Evolutionary conservation across 2,329 filamentous ascomycete species (phyloP), one percentile per base, ranked within the genome.

Genomic region (Hymenoscyphus repandus): DNA sequence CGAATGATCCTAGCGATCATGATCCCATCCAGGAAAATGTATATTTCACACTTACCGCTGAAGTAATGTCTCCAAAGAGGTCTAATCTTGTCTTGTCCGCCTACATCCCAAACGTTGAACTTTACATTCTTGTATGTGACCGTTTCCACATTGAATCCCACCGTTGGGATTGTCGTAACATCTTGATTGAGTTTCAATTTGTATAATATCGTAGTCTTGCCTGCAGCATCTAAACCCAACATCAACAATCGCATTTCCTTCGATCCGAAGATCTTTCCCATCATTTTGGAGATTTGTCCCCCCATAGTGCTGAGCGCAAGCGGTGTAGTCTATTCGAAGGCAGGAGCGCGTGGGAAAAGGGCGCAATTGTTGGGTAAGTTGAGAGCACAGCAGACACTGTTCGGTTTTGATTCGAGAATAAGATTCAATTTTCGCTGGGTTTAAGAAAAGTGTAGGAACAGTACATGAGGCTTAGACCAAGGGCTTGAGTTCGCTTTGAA

Each of bases 201-300:
- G 81, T 99, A 99, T 65, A 99, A 85, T 70, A 99, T 99, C 66
- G 93, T 99, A 69, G 93, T 99, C 84, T 99, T 99, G 87, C 93
- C 93, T 73, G 93, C 93, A 68, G 93, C 93, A 75, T 99, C 93
- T 68, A 99, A 85, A 83, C 93, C 93, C 67, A 99, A 91, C 93
- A 99, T 99, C 75, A 99, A 76, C 79, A 99, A 96, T 81, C 93
- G 86, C 93, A 99, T 99, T 85, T 99, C 93, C 86, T 97, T 97
- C 87, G 96, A 96, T 70, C 92, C 90, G 86, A 90, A 96, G 74
- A 97, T 83, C 78, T 86, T 85, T 72, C 95, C 89, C 74, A 97
- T 93, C 70, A 97, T 74, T 83, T 93, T 96, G 68, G 91, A 97
- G 77, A 97, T 90, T 71, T 87, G 84, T 74, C 97, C 82, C 95